Base-by-base conservation (phyloP, 2,329 filamentous ascomycete species). In the Raffaelea albimanens region DNA sequence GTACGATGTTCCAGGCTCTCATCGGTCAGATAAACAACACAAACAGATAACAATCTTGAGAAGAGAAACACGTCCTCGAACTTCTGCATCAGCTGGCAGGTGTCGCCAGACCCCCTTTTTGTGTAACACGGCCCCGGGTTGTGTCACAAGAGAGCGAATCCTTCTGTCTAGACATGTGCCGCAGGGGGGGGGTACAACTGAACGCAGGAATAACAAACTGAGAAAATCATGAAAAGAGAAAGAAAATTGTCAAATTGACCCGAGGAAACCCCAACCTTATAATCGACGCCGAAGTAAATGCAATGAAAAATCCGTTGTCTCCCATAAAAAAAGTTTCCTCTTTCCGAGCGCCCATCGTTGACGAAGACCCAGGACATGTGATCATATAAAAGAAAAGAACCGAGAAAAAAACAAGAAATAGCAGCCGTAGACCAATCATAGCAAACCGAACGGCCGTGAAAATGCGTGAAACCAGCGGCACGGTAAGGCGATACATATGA, bases 301-400 rank as follows among this genome's bases (percentile, higher is more conserved):
- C 45, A 45, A 20, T 18, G 23, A 49, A 43, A 49, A 47, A 36
- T 36, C 47, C 31, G n/a, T 36, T 22, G 47, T 47, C 44, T 31
- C 39, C 42, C 19, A 22, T 31, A 23, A 36, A 49, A 20, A 29
- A 13, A 29, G 25, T 29, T 29, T 13, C 25, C 43, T n/a, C 40
- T 40, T 31, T 23, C 18, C 22, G 20, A 41, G 46, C 41, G 50
- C 38, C 41, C 44, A 43, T 33, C 36, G 38, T 31, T n/a, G n/a
- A n/a, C n/a, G n/a, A n/a, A 40, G 29, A 38, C 23, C 16, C 40
- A 19, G 19, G n/a, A n/a, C n/a, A n/a, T n/a, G n/a, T n/a, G n/a
- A n/a, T n/a, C n/a, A n/a, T n/a, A n/a, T n/a, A n/a, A n/a, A 29
- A 42, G 22, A 23, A 38, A 19, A 45, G 16, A 39, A 16, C 5